Percentiles rank a stretch among this genome's conserved stretches.
Evolutionary conservation across 306 rosid species (phyloP).

Genomic region (cucumber (Cucumis sativus)): Cucumber_9930_V3 NC_026659.2:25094001-25094500

Average conservation of each 20-base stretch:
- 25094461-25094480: background rate
- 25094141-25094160: background rate
- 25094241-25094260: background rate
- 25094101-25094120: background rate
- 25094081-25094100: background rate
- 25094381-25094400: background rate
- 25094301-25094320: constrained; percentile 16
- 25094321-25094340: background rate
- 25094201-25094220: background rate
- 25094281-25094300: constrained; percentile 11
- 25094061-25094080: constrained; percentile 11
- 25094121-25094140: background rate
- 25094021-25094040: background rate
- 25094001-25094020: background rate
- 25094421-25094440: constrained; percentile 16
- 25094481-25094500: background rate
- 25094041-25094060: constrained; percentile 9
- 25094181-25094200: constrained; percentile 16
- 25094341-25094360: background rate
- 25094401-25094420: constrained; percentile 1
- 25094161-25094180: constrained; percentile 8
- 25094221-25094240: background rate
- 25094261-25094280: constrained; percentile 1
- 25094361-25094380: background rate
- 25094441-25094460: background rate